Percentiles rank a stretch among this genome's conserved stretches.
phyloP scores from a whole-genome alignment of 2,329 filamentous ascomycete genomes.

The Decorospora gaudefroyi region DNA sequence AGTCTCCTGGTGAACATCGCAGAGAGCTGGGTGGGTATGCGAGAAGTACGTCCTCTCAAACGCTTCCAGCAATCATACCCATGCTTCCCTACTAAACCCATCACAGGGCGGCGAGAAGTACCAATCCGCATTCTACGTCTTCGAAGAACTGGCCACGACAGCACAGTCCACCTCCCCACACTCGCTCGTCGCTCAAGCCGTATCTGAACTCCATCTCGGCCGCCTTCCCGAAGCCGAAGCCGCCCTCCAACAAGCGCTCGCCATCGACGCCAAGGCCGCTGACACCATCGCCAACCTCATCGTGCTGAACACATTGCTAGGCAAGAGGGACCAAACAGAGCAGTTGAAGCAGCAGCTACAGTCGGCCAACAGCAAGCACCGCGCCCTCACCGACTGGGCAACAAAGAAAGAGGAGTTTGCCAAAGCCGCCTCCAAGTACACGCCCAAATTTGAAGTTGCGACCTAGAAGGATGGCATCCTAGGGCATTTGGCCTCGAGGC shows the following conservation, averaged over 20 bases:
- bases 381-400: conserved; percentile 71
- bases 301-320: conserved; percentile 76
- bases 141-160: conserved; percentile 90
- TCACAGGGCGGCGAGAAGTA: conserved; percentile 87
- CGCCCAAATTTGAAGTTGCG: conserved; percentile 70
- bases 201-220: conserved; percentile 89
- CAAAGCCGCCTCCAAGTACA: conserved; percentile 82
- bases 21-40: conserved; percentile 90
- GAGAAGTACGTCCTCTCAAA: conserved; percentile 65
- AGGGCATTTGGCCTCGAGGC: neutral
- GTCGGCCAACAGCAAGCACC: conserved; percentile 67
- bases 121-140: conserved; percentile 96
- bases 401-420: conserved; percentile 91
- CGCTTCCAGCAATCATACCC: neutral
- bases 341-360: conserved; percentile 61
- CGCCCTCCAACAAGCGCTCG: conserved; percentile 77
- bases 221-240: conserved; percentile 86
- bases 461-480: conserved; percentile 10
- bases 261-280: conserved; percentile 70
- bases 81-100: conserved; percentile 27
- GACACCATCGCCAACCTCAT: conserved; percentile 82
- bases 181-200: conserved; percentile 82
- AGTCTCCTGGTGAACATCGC: conserved; percentile 90
- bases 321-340: conserved; percentile 63
- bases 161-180: conserved; percentile 76